Percentiles rank a stretch among this genome's conserved stretches.
phyloP scores from a whole-genome alignment of 805 yeast species.

The Candida sanyiensis region DNA sequence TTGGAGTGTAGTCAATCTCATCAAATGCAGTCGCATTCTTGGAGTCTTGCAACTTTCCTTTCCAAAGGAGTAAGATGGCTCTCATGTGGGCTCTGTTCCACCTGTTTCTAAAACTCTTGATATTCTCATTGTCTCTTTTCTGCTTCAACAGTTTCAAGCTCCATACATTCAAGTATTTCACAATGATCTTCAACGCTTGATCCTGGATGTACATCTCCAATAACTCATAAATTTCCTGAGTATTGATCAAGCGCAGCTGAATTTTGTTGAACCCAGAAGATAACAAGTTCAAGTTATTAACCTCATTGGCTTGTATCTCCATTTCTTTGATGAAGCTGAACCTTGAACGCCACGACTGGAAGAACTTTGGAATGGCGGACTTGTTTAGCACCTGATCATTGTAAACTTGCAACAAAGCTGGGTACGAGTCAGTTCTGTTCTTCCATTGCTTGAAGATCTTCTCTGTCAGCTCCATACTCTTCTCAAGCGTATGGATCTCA shows the following conservation, averaged over 20 bases:
- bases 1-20: slow-evolving; percentile 23
- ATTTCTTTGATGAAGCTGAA: slow-evolving; percentile 10
- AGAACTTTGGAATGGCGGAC: slow-evolving; percentile 6
- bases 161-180: slow-evolving; percentile 30
- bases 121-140: slow-evolving; percentile 30
- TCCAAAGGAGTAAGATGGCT: slow-evolving; percentile 34
- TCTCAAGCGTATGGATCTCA: slow-evolving; percentile 2
- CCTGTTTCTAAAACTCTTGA: slow-evolving; percentile 29
- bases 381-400: slow-evolving; percentile 5
- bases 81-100: slow-evolving; percentile 36
- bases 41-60: slow-evolving; percentile 16
- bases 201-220: slow-evolving; percentile 23
- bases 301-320: slow-evolving; percentile 19
- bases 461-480: not conserved
- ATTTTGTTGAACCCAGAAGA: slow-evolving; percentile 24
- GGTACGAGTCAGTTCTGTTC: slow-evolving; percentile 1
- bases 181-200: slow-evolving; percentile 18
- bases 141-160: slow-evolving; percentile 29
- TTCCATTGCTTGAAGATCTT: slow-evolving; percentile 13
- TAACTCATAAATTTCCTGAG: slow-evolving; percentile 16
- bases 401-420: slow-evolving; percentile 8
- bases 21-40: slow-evolving; percentile 5
- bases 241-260: slow-evolving; percentile 13
- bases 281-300: slow-evolving; percentile 22
- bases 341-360: slow-evolving; percentile 16